Conservation (phyloP, 2,329 filamentous ascomycete species). For the Colletotrichum simmondsii region DNA sequence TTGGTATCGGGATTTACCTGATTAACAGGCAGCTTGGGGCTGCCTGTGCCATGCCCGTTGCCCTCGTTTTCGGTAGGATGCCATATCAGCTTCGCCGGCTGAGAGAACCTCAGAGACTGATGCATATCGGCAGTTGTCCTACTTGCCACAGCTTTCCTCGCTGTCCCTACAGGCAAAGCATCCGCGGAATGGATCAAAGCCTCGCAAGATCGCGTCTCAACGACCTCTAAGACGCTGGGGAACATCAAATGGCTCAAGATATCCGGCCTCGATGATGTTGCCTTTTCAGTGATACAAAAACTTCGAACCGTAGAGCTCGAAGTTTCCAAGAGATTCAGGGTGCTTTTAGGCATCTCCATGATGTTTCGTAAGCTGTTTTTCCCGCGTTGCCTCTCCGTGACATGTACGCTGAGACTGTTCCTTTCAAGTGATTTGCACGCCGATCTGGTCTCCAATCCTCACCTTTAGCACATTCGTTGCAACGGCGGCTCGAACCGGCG, state of each 20-base stretch:
- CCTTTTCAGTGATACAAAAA: slow-evolving; percentile 38
- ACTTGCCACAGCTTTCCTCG: slow-evolving; percentile 44
- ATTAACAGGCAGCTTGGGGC: slow-evolving; percentile 48
- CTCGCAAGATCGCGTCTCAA: slow-evolving; percentile 59
- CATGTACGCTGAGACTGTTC: not conserved
- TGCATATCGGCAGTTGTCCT: slow-evolving; percentile 39
- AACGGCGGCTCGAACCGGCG: slow-evolving; percentile 14
- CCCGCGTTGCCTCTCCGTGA: not conserved
- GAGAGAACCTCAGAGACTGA: slow-evolving; percentile 31
- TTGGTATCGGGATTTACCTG: slow-evolving; percentile 41
- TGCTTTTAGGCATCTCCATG: slow-evolving; percentile 34
- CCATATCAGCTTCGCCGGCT: not conserved
- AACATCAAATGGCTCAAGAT: slow-evolving; percentile 64
- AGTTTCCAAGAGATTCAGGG: slow-evolving; percentile 38
- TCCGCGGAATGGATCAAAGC: slow-evolving; percentile 61
- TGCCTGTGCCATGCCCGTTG: slow-evolving; percentile 55
- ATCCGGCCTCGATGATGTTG: slow-evolving; percentile 55
- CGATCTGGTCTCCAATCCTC: slow-evolving; percentile 37
- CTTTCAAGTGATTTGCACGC: slow-evolving; percentile 32
- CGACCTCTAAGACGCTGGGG: slow-evolving; percentile 57
- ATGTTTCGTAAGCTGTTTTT: slow-evolving; percentile 31
- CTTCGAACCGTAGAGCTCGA: slow-evolving; percentile 37
- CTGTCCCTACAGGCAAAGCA: slow-evolving; percentile 36
- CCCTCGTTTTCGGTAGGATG: slow-evolving; percentile 53
- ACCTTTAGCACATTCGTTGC: slow-evolving; percentile 37